A percentile compares a stretch with the other conserved stretches of the same genome.
Conservation (phyloP, 306 rosid genomes). For the Cicer judaicum region DNA sequence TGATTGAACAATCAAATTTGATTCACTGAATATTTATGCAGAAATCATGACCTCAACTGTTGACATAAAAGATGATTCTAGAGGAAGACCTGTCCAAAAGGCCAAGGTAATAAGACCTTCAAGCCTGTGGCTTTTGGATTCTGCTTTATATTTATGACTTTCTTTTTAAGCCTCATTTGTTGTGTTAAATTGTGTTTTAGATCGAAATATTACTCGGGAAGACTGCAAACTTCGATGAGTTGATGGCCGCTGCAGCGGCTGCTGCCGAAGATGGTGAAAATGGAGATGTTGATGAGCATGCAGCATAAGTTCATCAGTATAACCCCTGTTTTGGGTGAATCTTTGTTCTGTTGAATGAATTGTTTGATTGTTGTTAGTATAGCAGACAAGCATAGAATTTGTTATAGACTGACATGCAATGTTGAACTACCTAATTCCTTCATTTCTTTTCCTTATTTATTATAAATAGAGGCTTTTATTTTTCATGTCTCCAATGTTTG, state of each 20-base stretch:
- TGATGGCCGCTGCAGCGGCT: constrained; percentile 67
- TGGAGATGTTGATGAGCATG: constrained; percentile 61
- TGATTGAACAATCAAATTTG: background rate
- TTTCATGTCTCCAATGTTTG: background rate
- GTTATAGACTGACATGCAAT: constrained; percentile 32
- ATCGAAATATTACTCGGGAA: constrained; percentile 77
- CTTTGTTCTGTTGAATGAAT: constrained; percentile 40
- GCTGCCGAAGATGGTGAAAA: constrained; percentile 58
- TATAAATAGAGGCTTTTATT: constrained; percentile 30
- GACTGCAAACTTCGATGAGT: constrained; percentile 75
- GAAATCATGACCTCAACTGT: constrained; percentile 74
- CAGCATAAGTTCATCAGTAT: constrained; percentile 33
- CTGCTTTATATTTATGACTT: constrained; percentile 26
- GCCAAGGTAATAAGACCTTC: constrained; percentile 61
- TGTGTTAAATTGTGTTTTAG: constrained; percentile 44
- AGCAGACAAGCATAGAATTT: constrained; percentile 34
- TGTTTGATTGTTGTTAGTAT: constrained; percentile 38
- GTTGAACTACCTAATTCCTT: constrained; percentile 39
- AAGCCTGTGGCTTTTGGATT: background rate
- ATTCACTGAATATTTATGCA: constrained; percentile 42
- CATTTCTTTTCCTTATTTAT: constrained; percentile 36
- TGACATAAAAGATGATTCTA: constrained; percentile 71
- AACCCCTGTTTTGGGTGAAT: constrained; percentile 28
- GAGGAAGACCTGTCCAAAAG: constrained; percentile 75
- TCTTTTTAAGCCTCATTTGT: constrained; percentile 5